phyloP scores from a whole-genome alignment of 148 eudicot genomes.

The Vaccinium darrowii region DNA sequence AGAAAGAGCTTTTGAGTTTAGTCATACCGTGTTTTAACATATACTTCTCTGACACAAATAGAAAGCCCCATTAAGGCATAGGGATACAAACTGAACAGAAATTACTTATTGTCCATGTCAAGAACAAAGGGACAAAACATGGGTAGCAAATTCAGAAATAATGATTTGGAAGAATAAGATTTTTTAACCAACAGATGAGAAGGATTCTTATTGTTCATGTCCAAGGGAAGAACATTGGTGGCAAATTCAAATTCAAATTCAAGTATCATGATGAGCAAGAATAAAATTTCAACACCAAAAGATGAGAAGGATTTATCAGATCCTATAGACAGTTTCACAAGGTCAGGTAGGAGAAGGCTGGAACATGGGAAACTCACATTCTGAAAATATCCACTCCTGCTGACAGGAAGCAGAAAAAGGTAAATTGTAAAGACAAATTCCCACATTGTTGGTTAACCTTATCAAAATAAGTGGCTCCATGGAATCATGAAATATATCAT shows the following conservation, averaged over 20 bases:
- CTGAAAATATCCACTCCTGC: background rate
- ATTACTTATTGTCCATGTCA: background rate
- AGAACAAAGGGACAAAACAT: background rate
- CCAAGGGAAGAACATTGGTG: background rate
- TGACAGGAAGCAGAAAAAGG: background rate
- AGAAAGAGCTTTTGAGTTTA: background rate
- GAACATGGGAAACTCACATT: background rate
- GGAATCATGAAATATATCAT: background rate
- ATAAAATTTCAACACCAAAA: background rate
- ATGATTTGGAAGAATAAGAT: background rate
- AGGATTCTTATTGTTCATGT: background rate
- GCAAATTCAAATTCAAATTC: background rate
- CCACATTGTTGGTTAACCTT: background rate
- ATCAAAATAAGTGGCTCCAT: background rate
- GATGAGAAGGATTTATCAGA: background rate
- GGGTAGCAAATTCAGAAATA: constrained; percentile 9
- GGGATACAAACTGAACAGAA: background rate
- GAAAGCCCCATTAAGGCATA: background rate
- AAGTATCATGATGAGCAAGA: background rate
- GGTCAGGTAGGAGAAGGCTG: background rate
- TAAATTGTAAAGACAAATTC: background rate
- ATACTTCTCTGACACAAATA: background rate
- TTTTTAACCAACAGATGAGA: background rate
- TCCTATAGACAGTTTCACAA: background rate
- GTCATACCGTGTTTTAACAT: background rate